Conservation (phyloP, 164 flowering plant species). For the Piper longum region DNA sequence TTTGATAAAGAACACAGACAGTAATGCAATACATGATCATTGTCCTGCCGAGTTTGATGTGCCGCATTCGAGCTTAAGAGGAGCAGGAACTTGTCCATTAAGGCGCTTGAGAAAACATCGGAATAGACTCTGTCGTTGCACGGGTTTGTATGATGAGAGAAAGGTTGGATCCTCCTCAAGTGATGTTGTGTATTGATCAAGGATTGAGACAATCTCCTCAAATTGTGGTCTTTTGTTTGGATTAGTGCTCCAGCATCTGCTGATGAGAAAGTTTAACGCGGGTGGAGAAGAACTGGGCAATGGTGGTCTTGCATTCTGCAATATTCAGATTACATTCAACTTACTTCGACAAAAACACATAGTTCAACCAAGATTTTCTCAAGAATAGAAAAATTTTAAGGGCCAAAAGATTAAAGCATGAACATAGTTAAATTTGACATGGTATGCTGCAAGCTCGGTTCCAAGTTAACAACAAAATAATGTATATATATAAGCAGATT, state of each 20-base stretch:
- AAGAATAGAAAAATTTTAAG: no score
- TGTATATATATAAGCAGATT: no score
- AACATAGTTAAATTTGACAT: no score
- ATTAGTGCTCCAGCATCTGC: conserved; percentile 76
- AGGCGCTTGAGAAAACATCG: conserved; percentile 44
- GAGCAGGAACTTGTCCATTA: conserved; percentile 15
- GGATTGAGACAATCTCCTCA: conserved; percentile 53
- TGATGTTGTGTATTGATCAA: conserved; percentile 44
- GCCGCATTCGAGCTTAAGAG: conserved; percentile 12
- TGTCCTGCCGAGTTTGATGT: neutral
- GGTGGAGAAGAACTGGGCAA: conserved; percentile 27
- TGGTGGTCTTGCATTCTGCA: conserved; percentile 93
- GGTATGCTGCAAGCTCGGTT: no score
- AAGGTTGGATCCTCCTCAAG: conserved; percentile 59
- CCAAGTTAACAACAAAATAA: no score
- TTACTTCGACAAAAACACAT: no score
- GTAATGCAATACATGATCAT: neutral
- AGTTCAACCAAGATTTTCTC: no score
- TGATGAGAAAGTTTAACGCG: conserved; percentile 43
- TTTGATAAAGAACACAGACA: neutral
- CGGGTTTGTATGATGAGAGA: conserved; percentile 39
- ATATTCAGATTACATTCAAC: neutral
- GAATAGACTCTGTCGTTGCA: conserved; percentile 11
- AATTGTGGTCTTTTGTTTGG: conserved; percentile 78
- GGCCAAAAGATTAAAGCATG: no score